Base-by-base conservation (phyloP, 352 stramenopile species). In the Globisporangium camurandrum region DNA sequence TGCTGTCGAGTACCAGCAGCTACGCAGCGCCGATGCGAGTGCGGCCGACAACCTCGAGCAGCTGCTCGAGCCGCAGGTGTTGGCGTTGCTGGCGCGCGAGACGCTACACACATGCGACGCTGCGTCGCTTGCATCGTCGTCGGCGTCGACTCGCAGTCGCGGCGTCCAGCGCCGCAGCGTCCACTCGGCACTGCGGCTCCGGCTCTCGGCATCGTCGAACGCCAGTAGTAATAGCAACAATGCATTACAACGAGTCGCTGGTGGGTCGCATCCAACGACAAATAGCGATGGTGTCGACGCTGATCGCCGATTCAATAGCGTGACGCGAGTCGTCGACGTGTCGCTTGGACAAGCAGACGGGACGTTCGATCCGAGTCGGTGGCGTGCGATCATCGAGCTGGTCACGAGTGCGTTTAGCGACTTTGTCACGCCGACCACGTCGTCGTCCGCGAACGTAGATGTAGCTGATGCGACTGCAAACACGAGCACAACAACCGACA, bases 121-220 rank as follows among this genome's bases (percentile, higher is more conserved):
- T 16, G 51, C 62, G 24, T 71, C 54, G 28, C 38, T 64, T 10
- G 38, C 50, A 20, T 26, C 37, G 39, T 67, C 52, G 9, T 58
- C 30, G 30, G 14, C 8, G 8, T 8, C 49, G 54, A n/a, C n/a
- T n/a, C 31, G 14, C 17, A 56, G 36, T 24, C 51, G 39, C 16
- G 65, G 69, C 50, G 56, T 78, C 41, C 62, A 59, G 24, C 56
- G 71, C 26, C 62, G 78, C 54, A 86, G 78, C 39, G 62, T 71
- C 33, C 69, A 87, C 56, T 89, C 75, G 16, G 75, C 78, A 11
- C n/a, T 89, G 41, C 71, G 78, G 3, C 56, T 87, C 45, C 68
- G 71, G 11, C 19, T 50, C 10, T 48, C 28, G 11, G 31, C 30
- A 34, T 34, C 30, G 30, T 16, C 14, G 8, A 34, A 34, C 30